These are phyloP conservation scores for Trichoderma brevicompactum DNA, from an alignment of 2,329 filamentous ascomycete species.

Conservation along the genomic window DNA sequence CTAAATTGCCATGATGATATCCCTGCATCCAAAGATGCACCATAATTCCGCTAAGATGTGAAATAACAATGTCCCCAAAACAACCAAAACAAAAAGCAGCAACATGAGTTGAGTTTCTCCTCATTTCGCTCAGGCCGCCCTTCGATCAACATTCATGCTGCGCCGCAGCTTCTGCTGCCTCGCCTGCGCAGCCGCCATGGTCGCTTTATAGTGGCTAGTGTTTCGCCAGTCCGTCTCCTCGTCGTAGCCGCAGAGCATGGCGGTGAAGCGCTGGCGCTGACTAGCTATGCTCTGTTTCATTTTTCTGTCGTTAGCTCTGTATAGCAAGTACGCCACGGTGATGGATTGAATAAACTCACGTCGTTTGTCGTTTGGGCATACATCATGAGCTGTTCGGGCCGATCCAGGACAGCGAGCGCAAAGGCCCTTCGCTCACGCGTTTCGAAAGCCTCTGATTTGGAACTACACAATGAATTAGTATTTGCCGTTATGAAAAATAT, in stretches of 20 bases:
- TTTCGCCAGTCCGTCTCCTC: conserved; percentile 31
- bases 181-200: conserved; percentile 15
- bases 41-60: neutral
- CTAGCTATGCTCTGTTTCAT: conserved; percentile 57
- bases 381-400: conserved; percentile 63
- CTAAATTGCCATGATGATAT: neutral
- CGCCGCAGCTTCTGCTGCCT: conserved; percentile 11
- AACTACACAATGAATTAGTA: neutral
- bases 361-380: conserved; percentile 59
- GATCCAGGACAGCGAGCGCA: conserved; percentile 59
- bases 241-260: conserved; percentile 59
- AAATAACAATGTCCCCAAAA: neutral
- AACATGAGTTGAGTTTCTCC: too few relatives aligned
- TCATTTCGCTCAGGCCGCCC: too few relatives aligned
- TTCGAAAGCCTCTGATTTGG: conserved; percentile 47
- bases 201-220: conserved; percentile 16
- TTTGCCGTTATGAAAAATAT: too few relatives aligned
- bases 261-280: conserved; percentile 60
- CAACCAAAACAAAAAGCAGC: neutral
- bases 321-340: too few relatives aligned
- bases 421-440: conserved; percentile 51
- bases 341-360: conserved; percentile 45
- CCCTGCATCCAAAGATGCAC: too few relatives aligned
- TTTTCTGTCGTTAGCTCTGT: neutral
- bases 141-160: conserved; percentile 1